Evolutionary conservation across 345 rosid genomes (phyloP).

Genomic region (Salix arbutifolia): DNA sequence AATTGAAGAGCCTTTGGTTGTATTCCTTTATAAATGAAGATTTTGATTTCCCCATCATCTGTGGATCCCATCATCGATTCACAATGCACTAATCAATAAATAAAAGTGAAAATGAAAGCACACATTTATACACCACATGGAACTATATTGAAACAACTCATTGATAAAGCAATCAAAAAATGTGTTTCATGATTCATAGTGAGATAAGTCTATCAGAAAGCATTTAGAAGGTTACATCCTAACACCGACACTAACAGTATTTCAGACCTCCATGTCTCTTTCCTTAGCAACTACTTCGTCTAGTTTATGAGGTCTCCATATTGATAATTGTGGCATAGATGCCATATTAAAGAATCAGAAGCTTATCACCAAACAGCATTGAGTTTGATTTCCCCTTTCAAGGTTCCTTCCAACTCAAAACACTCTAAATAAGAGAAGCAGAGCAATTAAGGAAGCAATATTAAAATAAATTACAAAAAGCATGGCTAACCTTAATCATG

Average conservation of each 20-base stretch:
- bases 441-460: neutral
- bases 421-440: neutral
- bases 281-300: neutral
- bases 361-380: neutral
- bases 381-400: neutral
- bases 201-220: neutral
- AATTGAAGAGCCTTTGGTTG: slow-evolving; percentile 91
- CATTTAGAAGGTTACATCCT: neutral
- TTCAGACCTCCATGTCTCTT: neutral
- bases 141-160: neutral
- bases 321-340: neutral
- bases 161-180: neutral
- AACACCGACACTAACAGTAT: neutral
- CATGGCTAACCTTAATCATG: slow-evolving; percentile 67
- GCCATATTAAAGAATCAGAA: neutral
- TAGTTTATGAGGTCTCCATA: neutral
- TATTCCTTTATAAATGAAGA: slow-evolving; percentile 87
- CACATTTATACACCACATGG: neutral
- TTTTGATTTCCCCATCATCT: slow-evolving; percentile 89
- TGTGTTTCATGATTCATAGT: neutral
- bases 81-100: slow-evolving; percentile 4
- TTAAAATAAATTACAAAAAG: neutral
- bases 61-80: slow-evolving; percentile 13
- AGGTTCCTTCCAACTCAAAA: neutral
- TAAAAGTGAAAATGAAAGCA: neutral